Evolutionary conservation across 345 rosid genomes (phyloP).

Genomic region (Jatropha curcas): DNA sequence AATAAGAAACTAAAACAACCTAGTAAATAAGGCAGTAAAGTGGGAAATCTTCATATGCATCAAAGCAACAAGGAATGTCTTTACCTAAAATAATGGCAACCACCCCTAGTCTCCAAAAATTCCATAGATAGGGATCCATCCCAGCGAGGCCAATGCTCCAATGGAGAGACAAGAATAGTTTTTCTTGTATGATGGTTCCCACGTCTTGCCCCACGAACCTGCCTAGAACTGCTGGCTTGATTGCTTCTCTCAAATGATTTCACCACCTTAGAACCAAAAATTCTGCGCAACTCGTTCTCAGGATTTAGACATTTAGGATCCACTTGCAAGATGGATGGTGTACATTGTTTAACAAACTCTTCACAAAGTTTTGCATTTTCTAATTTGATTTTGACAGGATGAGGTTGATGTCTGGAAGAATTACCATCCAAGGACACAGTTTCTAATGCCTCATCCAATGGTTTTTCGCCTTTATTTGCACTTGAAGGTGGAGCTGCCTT

Average conservation of each 20-base stretch:
- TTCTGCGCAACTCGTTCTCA: slow-evolving; percentile 71
- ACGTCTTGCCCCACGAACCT: slow-evolving; percentile 68
- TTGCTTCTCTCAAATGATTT: slow-evolving; percentile 69
- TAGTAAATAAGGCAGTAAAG: neutral
- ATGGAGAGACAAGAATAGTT: slow-evolving; percentile 65
- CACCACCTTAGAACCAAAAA: slow-evolving; percentile 84
- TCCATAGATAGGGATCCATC: slow-evolving; percentile 91
- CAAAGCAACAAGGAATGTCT: neutral
- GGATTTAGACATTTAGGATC: slow-evolving; percentile 74
- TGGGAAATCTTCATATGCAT: too few species aligned
- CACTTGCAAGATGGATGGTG: slow-evolving; percentile 48
- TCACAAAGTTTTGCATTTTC: slow-evolving; percentile 31
- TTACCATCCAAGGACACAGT: slow-evolving; percentile 41
- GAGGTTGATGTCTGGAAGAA: slow-evolving; percentile 29
- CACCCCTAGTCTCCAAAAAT: slow-evolving; percentile 66
- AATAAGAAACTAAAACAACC: neutral
- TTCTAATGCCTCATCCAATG: slow-evolving; percentile 50
- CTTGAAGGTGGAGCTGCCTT: slow-evolving; percentile 45
- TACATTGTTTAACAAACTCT: slow-evolving; percentile 27
- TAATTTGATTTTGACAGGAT: slow-evolving; percentile 26
- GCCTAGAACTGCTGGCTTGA: slow-evolving; percentile 67
- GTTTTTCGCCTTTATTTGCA: slow-evolving; percentile 32
- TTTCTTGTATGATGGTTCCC: slow-evolving; percentile 64
- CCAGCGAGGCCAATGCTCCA: slow-evolving; percentile 90
- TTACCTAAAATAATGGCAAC: slow-evolving; percentile 72